Evolutionary conservation across 208 protist species (phyloP).

Genomic region (Acanthamoeba healyi): DNA sequence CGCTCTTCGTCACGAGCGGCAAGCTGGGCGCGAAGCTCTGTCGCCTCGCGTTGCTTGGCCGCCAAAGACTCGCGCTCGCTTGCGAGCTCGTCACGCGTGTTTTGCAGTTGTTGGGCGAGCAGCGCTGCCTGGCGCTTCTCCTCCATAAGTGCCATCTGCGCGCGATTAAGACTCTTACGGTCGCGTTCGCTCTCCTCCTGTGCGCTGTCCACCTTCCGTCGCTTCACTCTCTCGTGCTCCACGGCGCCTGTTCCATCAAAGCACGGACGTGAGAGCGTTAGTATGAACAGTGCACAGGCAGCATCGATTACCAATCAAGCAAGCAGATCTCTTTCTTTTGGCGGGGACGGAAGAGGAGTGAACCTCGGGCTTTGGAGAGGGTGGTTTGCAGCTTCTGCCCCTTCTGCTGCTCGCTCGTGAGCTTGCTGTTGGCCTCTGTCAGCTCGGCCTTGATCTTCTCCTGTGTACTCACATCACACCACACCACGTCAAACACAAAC

Average conservation of each 20-base stretch:
- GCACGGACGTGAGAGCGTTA: background rate
- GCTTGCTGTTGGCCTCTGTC: constrained; percentile 2
- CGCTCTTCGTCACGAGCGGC: background rate
- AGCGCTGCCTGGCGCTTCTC: background rate
- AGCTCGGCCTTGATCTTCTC: background rate
- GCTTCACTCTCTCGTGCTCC: constrained; percentile 35
- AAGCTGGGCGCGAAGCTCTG: background rate
- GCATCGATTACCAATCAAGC: background rate
- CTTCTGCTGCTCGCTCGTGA: constrained; percentile 12
- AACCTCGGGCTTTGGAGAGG: constrained; percentile 5
- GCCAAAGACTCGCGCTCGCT: background rate
- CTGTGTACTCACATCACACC: background rate
- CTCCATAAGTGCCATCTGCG: constrained; percentile 4
- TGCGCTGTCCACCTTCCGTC: constrained; percentile 28
- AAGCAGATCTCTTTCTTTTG: too few relatives aligned
- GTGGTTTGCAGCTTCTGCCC: background rate
- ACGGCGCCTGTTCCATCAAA: background rate
- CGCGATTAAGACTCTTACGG: background rate
- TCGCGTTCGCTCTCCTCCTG: constrained; percentile 7
- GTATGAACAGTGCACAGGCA: background rate
- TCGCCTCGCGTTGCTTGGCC: background rate
- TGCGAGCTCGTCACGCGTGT: background rate
- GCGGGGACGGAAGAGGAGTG: background rate
- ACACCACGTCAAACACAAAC: background rate
- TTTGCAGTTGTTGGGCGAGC: constrained; percentile 17